Evolutionary conservation across 768 basidiomycete species (phyloP).

Genomic region (Auriscalpium vulgare): DNA sequence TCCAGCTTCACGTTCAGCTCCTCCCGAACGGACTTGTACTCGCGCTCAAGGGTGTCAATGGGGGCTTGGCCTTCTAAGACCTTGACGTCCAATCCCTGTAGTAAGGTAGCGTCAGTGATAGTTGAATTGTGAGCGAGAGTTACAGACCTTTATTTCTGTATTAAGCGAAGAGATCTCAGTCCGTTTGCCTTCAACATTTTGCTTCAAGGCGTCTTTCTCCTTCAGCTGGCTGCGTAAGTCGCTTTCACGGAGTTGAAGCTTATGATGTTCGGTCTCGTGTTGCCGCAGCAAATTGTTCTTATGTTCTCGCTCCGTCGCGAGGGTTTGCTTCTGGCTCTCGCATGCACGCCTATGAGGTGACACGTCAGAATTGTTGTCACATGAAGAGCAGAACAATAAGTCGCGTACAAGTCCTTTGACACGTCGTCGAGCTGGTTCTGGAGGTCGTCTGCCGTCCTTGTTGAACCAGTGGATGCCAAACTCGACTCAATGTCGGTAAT

Average conservation of each 20-base stretch:
- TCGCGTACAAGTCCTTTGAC: conserved; percentile 53
- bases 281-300: conserved; percentile 43
- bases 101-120: background rate
- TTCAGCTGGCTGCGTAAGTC: conserved; percentile 48
- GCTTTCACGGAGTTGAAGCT: conserved; percentile 53
- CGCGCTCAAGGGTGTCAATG: conserved; percentile 53
- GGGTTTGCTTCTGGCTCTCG: conserved; percentile 52
- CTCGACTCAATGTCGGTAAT: conserved; percentile 58
- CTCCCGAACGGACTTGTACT: conserved; percentile 40
- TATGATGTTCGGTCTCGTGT: conserved; percentile 53
- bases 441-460: conserved; percentile 80
- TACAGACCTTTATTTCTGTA: conserved; percentile 42
- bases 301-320: conserved; percentile 56
- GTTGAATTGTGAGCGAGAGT: background rate
- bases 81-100: conserved; percentile 55
- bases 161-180: conserved; percentile 42
- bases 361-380: background rate
- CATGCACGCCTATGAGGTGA: conserved; percentile 42
- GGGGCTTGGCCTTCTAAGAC: conserved; percentile 56
- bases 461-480: conserved; percentile 63
- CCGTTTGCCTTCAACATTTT: conserved; percentile 49
- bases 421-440: conserved; percentile 67
- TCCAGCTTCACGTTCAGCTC: conserved; percentile 41
- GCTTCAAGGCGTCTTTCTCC: conserved; percentile 50
- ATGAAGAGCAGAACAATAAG: conserved; percentile 2